phyloP scores from a whole-genome alignment of 192 early-diverging fungal genomes.

The Dissophora ornata region DNA sequence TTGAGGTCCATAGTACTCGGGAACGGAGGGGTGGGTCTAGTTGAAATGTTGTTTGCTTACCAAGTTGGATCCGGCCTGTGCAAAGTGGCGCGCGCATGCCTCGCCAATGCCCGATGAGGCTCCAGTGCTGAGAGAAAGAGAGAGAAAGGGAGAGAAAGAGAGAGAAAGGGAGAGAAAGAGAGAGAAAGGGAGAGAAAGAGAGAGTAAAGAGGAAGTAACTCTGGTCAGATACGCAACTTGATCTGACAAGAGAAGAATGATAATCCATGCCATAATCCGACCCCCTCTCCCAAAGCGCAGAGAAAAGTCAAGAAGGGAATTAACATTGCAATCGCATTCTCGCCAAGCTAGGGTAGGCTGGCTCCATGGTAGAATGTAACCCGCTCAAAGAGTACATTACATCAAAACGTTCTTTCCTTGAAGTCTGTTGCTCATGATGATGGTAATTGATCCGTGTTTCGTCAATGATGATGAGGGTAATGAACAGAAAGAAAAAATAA shows the following conservation, averaged over 20 bases:
- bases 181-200: neutral
- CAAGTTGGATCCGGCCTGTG: constrained; percentile 66
- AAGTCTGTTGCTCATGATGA: constrained; percentile 33
- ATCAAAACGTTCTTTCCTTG: constrained; percentile 45
- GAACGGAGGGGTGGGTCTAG: too few relatives aligned
- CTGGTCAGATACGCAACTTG: too few relatives aligned
- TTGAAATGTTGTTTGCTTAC: constrained; percentile 68
- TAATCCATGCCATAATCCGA: too few relatives aligned
- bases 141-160: neutral
- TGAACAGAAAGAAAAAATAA: constrained; percentile 5
- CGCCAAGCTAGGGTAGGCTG: too few relatives aligned
- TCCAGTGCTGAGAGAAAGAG: constrained; percentile 61
- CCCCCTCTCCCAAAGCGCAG: too few relatives aligned
- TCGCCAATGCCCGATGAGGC: constrained; percentile 77
- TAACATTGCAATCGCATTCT: too few relatives aligned
- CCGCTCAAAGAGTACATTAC: too few relatives aligned
- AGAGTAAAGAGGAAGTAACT: constrained; percentile 12
- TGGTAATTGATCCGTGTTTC: too few relatives aligned
- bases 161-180: neutral
- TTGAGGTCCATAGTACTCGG: too few relatives aligned
- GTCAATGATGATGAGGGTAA: neutral
- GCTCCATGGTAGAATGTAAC: too few relatives aligned
- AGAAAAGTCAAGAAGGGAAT: too few relatives aligned
- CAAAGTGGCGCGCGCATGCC: constrained; percentile 74
- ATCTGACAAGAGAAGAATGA: too few relatives aligned